phyloP scores from a whole-genome alignment of 768 basidiomycete species.

The Tulasnella sp. region DNA sequence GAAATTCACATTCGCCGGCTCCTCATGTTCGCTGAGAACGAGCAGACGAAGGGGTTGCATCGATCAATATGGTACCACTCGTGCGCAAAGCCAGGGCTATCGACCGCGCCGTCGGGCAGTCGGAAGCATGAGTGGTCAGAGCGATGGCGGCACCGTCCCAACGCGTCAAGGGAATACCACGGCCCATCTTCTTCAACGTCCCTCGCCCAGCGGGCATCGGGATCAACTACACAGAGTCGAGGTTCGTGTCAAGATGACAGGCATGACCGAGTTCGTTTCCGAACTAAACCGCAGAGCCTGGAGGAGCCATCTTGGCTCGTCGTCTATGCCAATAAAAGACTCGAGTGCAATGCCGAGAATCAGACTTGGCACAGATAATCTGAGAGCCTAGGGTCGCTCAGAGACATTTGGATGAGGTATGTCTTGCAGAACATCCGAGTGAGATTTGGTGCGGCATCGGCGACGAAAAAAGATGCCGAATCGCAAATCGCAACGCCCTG shows the following conservation, averaged over 20 bases:
- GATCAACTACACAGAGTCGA: conserved; percentile 57
- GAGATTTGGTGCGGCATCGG: conserved; percentile 18
- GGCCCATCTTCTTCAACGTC: conserved; percentile 68
- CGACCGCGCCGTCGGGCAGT: conserved; percentile 41
- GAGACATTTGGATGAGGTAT: conserved; percentile 31
- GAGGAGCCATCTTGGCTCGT: conserved; percentile 40
- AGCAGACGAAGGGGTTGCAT: conserved; percentile 42
- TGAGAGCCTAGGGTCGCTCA: conserved; percentile 12
- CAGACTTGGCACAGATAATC: conserved; percentile 32
- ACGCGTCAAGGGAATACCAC: conserved; percentile 40
- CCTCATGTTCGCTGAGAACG: conserved; percentile 38
- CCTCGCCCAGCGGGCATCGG: conserved; percentile 45
- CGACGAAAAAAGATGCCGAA: conserved; percentile 29
- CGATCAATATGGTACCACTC: conserved; percentile 70
- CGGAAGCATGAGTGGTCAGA: conserved; percentile 25
- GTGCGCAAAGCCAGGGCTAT: conserved; percentile 54
- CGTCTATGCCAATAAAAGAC: conserved; percentile 62
- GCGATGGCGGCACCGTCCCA: conserved; percentile 16
- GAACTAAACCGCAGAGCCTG: conserved; percentile 11
- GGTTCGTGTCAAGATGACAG: conserved; percentile 32
- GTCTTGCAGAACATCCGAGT: conserved; percentile 24
- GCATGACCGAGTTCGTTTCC: conserved; percentile 28
- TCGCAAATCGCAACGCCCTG: background rate
- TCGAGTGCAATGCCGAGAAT: conserved; percentile 38
- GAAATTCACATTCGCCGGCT: conserved; percentile 57